phyloP scores from a whole-genome alignment of 2,329 filamentous ascomycete species.

The Claviceps spartinae region DNA sequence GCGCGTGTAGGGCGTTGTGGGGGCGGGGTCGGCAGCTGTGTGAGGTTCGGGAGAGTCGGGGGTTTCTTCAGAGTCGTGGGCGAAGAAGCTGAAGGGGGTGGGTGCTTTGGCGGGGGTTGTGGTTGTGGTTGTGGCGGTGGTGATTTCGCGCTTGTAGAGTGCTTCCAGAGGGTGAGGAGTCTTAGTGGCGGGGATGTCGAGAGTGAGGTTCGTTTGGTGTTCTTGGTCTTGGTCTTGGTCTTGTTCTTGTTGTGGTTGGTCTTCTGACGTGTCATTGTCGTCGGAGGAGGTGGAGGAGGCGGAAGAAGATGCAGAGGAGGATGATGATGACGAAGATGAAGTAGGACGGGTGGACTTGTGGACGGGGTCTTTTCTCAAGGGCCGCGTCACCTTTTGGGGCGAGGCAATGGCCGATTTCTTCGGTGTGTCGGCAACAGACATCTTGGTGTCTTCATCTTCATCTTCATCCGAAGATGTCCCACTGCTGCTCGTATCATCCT shows the following conservation, averaged over 20 bases:
- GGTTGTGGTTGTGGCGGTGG: constrained; percentile 10
- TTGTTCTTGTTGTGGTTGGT: background rate
- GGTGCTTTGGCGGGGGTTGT: constrained; percentile 27
- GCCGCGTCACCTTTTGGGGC: background rate
- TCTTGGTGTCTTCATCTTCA: constrained; percentile 5
- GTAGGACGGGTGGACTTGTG: background rate
- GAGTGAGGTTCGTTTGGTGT: constrained; percentile 31
- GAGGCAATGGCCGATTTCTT: background rate
- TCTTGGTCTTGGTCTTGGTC: background rate
- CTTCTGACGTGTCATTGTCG: background rate
- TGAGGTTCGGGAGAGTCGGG: constrained; percentile 28
- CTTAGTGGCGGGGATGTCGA: constrained; percentile 40
- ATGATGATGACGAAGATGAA: background rate
- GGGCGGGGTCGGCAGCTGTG: background rate
- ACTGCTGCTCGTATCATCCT: constrained; percentile 27
- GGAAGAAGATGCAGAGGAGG: background rate
- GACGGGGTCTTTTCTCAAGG: background rate
- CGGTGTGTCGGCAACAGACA: background rate
- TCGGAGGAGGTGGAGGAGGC: background rate
- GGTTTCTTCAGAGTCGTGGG: constrained; percentile 30
- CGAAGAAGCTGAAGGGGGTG: constrained; percentile 62
- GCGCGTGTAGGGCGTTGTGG: constrained; percentile 69
- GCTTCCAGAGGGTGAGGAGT: constrained; percentile 72
- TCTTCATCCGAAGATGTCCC: constrained; percentile 22
- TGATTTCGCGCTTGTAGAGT: constrained; percentile 63